Evolutionary conservation across 2,329 filamentous ascomycete species (phyloP).

Genomic region (Fusarium floridanum): DNA sequence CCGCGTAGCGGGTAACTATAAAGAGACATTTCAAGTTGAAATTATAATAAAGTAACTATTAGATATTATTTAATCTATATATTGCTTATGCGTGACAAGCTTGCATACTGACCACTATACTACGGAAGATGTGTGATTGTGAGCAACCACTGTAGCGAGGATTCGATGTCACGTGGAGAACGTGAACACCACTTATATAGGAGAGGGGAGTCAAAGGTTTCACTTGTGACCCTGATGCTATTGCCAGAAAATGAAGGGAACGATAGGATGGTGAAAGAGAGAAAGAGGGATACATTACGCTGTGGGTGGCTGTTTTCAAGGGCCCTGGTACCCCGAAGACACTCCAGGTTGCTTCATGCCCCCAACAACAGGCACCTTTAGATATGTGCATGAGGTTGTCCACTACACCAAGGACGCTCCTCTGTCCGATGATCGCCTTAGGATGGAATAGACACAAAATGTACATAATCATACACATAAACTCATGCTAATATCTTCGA

Average conservation of each 20-base stretch:
- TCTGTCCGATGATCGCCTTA: background rate
- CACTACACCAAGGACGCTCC: background rate
- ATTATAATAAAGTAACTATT: no score
- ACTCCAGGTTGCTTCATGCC: background rate
- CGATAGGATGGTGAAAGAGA: background rate
- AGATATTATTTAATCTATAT: no score
- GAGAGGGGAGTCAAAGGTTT: background rate
- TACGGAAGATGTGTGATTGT: background rate
- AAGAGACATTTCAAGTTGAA: no score
- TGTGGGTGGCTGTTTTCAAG: background rate
- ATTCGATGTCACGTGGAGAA: background rate
- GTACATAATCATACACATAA: background rate
- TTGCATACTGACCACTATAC: slow-evolving; percentile 5
- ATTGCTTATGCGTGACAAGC: background rate
- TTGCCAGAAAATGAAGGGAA: background rate
- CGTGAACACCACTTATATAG: background rate
- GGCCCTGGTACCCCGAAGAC: background rate
- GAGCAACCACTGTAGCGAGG: background rate
- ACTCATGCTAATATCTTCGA: background rate
- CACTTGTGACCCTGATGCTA: background rate
- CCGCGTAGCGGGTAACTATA: no score
- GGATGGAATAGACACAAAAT: background rate
- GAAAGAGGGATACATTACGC: background rate
- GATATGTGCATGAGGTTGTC: background rate
- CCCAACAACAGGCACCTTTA: background rate